Base-by-base conservation (phyloP, 192 early-diverging fungal genomes). In the Lobulomyces angularis region DNA sequence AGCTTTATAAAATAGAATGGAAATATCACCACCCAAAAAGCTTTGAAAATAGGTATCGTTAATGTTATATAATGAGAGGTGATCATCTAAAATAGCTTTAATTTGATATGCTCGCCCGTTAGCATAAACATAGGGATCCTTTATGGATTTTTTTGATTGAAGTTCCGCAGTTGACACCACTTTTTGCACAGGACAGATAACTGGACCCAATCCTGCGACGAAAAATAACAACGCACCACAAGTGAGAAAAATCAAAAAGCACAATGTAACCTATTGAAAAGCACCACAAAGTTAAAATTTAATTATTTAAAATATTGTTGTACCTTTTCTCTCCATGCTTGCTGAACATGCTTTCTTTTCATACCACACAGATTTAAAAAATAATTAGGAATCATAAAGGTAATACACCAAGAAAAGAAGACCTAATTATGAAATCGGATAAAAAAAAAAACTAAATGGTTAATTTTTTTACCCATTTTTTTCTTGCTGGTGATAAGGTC, bases 241-340 rank as follows among this genome's bases (percentile, higher is more conserved):
- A 47, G 86, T 59, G 6, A 84, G 50, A 39, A 82, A 69, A 38
- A 96, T 90, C 47, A 93, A 53, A 31, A 86, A 49, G 56, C 86
- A 88, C 14, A 96, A 45, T 7, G 70, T 64, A 8, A 74, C 48
- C n/a, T n/a, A n/a, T n/a, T n/a, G n/a, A n/a, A n/a, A n/a, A n/a
- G n/a, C n/a, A n/a, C n/a, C n/a, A n/a, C n/a, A n/a, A n/a, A n/a
- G n/a, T n/a, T n/a, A n/a, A n/a, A n/a, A n/a, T n/a, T n/a, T n/a
- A n/a, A n/a, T n/a, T n/a, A n/a, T n/a, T n/a, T n/a, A n/a, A n/a
- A n/a, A n/a, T n/a, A n/a, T n/a, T n/a, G n/a, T n/a, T n/a, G n/a
- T n/a, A n/a, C n/a, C 57, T 95, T 95, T 61, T 95, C 91, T 35
- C 90, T 66, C 88, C 86, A 95, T 8, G 90, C 90, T 87, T 90